A percentile compares a stretch with the other conserved stretches of the same genome.
These are phyloP conservation scores for Citrus unshiu DNA, from an alignment of 345 rosid genomes.

Conservation along the genomic window DNA sequence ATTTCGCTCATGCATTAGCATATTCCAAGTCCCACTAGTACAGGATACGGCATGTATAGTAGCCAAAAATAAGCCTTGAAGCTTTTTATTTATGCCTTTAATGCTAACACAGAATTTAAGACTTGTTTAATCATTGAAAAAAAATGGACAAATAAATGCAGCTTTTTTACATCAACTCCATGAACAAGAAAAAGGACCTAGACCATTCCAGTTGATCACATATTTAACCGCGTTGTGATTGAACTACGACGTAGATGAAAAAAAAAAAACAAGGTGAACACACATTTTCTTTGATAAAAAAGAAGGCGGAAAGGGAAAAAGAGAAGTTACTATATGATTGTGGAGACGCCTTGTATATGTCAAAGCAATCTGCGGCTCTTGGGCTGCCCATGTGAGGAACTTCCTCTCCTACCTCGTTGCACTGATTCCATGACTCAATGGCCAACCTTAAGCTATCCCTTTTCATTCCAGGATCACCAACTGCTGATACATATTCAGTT, in stretches of 20 bases:
- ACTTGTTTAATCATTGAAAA: not conserved
- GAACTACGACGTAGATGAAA: not conserved
- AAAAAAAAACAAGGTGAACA: not conserved
- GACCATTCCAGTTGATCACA: not conserved
- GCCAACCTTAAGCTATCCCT: conserved; percentile 52
- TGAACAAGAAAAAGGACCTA: not conserved
- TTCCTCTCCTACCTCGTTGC: conserved; percentile 69
- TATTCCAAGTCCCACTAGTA: not conserved
- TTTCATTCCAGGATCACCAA: conserved; percentile 52
- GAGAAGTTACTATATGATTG: conserved; percentile 7
- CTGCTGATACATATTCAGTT: conserved; percentile 29
- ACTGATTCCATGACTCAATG: conserved; percentile 68
- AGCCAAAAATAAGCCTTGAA: not conserved
- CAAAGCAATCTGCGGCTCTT: conserved; percentile 81
- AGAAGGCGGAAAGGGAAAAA: not conserved
- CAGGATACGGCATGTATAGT: not conserved
- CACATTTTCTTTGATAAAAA: not conserved
- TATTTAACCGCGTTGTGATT: not conserved
- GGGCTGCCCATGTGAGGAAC: conserved; percentile 64
- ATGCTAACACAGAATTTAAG: not conserved
- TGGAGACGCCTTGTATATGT: conserved; percentile 31
- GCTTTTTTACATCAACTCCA: not conserved
- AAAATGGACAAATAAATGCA: not conserved
- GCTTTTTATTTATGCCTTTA: not conserved
- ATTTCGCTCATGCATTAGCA: not conserved